Percentiles rank a stretch among this genome's conserved stretches.
phyloP scores from a whole-genome alignment of 1,284 basidiomycete genomes.

The Trametes versicolor region DNA sequence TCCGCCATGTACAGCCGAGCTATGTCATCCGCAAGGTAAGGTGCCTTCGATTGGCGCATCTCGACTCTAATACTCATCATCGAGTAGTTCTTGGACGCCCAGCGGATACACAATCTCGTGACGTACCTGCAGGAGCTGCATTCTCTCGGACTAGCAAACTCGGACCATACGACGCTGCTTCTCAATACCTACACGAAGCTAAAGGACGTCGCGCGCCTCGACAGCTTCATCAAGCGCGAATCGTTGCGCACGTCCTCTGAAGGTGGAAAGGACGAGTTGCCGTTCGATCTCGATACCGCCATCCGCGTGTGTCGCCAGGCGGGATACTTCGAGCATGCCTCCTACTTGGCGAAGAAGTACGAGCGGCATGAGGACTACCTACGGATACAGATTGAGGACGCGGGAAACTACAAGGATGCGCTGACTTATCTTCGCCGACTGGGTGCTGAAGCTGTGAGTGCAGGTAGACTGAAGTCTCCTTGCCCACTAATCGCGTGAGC shows the following conservation, averaged over 20 bases:
- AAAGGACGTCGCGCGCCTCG: conserved; percentile 88
- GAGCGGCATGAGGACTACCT: conserved; percentile 93
- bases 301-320: conserved; percentile 97
- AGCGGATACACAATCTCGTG: conserved; percentile 94
- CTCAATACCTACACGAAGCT: conserved; percentile 98
- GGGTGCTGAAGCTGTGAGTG: conserved; percentile 78
- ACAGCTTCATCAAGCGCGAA: conserved; percentile 93
- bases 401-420: conserved; percentile 85
- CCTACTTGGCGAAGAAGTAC: conserved; percentile 94
- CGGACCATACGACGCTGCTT: conserved; percentile 96
- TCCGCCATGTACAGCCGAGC: conserved; percentile 91
- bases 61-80: conserved; percentile 37
- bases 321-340: conserved; percentile 95
- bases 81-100: conserved; percentile 93
- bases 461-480: not conserved
- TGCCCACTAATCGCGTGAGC: not conserved
- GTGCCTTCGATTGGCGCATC: too few relatives aligned
- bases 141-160: conserved; percentile 88
- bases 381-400: conserved; percentile 95
- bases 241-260: conserved; percentile 52
- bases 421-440: conserved; percentile 83
- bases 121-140: conserved; percentile 97
- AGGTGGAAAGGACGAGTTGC: conserved; percentile 68
- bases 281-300: conserved; percentile 97
- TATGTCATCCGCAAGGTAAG: conserved; percentile 95